A percentile compares a stretch with the other conserved stretches of the same genome.
These are phyloP conservation scores for Acanthochlamys bracteata DNA, from an alignment of 106 monocot species.

Conservation along the genomic window DNA sequence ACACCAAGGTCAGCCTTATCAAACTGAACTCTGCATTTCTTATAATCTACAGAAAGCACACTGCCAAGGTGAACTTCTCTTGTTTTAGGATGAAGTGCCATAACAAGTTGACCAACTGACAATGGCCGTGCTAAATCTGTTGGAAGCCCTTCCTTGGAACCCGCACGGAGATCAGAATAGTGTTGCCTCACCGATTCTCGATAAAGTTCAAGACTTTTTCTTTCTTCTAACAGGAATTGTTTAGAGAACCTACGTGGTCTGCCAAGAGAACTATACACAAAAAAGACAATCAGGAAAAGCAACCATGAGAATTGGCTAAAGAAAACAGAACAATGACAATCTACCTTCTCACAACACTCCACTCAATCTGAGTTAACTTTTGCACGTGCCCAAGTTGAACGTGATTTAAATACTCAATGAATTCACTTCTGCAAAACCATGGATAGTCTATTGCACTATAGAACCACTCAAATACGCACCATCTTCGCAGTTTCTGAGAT, in stretches of 20 bases:
- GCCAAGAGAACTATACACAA: slow-evolving; percentile 77
- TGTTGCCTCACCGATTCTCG: slow-evolving; percentile 86
- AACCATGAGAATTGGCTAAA: too few species aligned
- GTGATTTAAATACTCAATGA: slow-evolving; percentile 93
- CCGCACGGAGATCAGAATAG: slow-evolving; percentile 73
- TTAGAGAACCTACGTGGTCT: slow-evolving; percentile 84
- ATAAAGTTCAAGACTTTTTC: slow-evolving; percentile 77
- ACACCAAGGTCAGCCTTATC: slow-evolving; percentile 88
- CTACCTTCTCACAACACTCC: slow-evolving; percentile 96
- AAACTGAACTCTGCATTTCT: slow-evolving; percentile 86
- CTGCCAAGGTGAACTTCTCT: slow-evolving; percentile 98
- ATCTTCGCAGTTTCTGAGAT: slow-evolving; percentile 63
- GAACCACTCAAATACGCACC: slow-evolving; percentile 99
- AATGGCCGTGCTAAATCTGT: slow-evolving; percentile 86
- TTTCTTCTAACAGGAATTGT: slow-evolving; percentile 69
- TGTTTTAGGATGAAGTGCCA: slow-evolving; percentile 91
- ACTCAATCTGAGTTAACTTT: slow-evolving; percentile 85
- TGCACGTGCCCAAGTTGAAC: slow-evolving; percentile 84
- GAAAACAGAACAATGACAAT: too few species aligned
- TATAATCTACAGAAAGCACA: slow-evolving; percentile 72
- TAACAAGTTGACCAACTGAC: slow-evolving; percentile 89
- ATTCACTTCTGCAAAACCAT: slow-evolving; percentile 96
- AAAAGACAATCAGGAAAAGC: not conserved
- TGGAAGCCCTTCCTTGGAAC: slow-evolving; percentile 79
- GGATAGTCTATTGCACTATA: slow-evolving; percentile 99